Evolutionary conservation across 441 rosid species (phyloP), one percentile per base, ranked within the genome.

Genomic region (Hura crepitans): DNA sequence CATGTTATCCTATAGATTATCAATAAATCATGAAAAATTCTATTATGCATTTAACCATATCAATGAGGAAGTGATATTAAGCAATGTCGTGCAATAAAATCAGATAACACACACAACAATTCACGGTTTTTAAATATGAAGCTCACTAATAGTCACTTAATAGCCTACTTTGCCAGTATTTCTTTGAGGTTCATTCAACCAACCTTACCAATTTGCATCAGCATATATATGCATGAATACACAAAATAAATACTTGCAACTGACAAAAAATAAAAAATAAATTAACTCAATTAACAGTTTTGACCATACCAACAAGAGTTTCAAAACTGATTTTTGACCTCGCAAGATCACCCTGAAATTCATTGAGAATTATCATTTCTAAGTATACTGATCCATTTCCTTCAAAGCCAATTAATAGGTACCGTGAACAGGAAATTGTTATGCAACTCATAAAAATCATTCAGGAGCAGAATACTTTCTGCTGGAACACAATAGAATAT

Each of bases 1-100:
- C 30, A 65, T 62, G 35, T 82, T 69, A 39, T 88, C 95, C 97
- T 93, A 62, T 37, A 55, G 80, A 73, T 33, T 3, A 72, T 35
- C 54, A 25, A n/a, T 60, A 20, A 2, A 75, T 31, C 65, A 71
- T 1, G 43, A 62, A 69, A n/a, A 46, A 22, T 17, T 46, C 49
- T 62, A 46, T 20, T n/a, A 51, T 6, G 1, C 17, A 49, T 42
- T 67, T 31, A 55, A 30, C 33, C 18, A 59, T 25, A 59, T 2
- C 45, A 60, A 7, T 22, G 22, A 27, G 55, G 61, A 61, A 18
- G 30, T 39, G 28, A 15, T 22, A 35, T 11, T 56, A 33, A 58
- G 47, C 60, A 45, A 37, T 13, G 57, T 17, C 20, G 15, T 30
- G 22, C 20, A 33, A 68, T 22, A n/a, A 20, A 25, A 45, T 18